Evolutionary conservation across 352 stramenopile genomes (phyloP).

Genomic region (Phytopythium mirpurense): DNA sequence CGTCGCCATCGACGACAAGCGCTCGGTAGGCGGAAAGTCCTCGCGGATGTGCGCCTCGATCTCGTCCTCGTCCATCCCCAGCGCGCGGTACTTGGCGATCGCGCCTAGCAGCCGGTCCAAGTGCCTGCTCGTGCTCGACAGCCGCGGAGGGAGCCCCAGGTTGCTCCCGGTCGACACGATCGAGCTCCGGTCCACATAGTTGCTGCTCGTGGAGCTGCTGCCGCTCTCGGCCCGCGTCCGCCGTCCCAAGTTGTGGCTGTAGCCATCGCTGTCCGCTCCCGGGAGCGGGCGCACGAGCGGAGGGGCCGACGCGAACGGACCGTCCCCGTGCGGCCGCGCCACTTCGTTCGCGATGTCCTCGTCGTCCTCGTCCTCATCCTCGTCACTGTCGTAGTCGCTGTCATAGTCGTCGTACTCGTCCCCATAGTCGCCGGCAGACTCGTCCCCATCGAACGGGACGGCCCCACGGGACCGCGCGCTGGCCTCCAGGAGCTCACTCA

Average conservation of each 20-base stretch:
- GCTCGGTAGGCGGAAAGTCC: constrained; percentile 54
- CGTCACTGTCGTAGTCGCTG: constrained; percentile 39
- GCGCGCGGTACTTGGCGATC: constrained; percentile 57
- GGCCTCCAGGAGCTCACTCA: constrained; percentile 5
- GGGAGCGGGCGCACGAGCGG: constrained; percentile 14
- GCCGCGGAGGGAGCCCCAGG: constrained; percentile 44
- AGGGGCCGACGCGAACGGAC: constrained; percentile 24
- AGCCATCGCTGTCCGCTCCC: too few relatives aligned
- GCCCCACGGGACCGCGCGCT: constrained; percentile 13
- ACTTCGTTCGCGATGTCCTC: constrained; percentile 74
- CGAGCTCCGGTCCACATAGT: constrained; percentile 28
- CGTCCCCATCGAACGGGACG: constrained; percentile 7
- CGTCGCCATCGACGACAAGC: constrained; percentile 13
- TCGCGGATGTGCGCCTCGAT: constrained; percentile 59
- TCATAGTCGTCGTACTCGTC: constrained; percentile 18
- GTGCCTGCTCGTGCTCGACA: constrained; percentile 54
- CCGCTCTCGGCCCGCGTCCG: constrained; percentile 14
- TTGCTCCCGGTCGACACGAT: constrained; percentile 49
- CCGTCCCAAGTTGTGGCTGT: too few relatives aligned
- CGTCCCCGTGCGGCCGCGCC: constrained; percentile 35
- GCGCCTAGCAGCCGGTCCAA: constrained; percentile 53
- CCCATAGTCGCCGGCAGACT: constrained; percentile 27
- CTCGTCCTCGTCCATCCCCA: constrained; percentile 54
- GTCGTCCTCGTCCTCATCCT: constrained; percentile 34
- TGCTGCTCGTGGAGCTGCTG: constrained; percentile 7